Percentiles rank a stretch among this genome's conserved stretches.
These are phyloP conservation scores for Tricholoma bakamatsutake DNA, from an alignment of 768 basidiomycete genomes.

Conservation along the genomic window DNA sequence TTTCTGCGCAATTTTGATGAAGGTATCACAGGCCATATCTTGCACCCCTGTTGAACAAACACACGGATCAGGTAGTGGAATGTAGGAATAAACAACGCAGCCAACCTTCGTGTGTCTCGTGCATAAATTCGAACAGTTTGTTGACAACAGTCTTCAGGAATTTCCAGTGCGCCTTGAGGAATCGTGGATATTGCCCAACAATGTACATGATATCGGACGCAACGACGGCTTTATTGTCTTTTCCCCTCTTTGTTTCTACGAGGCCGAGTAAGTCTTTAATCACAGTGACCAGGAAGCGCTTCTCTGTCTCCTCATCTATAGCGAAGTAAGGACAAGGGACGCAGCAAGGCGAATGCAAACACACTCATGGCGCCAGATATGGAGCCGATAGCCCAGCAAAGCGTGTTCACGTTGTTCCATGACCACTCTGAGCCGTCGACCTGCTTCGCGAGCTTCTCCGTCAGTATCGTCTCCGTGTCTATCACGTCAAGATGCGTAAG, in stretches of 20 bases:
- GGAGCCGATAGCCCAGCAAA: slow-evolving; percentile 99
- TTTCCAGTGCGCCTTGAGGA: slow-evolving; percentile 99
- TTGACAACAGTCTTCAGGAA: slow-evolving; percentile 99
- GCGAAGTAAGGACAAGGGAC: neutral
- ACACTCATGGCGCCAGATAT: slow-evolving; percentile 99
- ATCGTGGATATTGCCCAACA: slow-evolving; percentile 97
- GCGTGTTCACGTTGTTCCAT: slow-evolving; percentile 97
- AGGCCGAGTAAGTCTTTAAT: slow-evolving; percentile 98
- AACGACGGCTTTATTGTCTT: slow-evolving; percentile 99
- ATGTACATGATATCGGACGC: slow-evolving; percentile 98
- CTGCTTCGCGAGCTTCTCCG: slow-evolving; percentile 95
- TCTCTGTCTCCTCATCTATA: slow-evolving; percentile 96
- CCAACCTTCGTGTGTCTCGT: slow-evolving; percentile 95
- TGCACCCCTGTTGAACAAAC: slow-evolving; percentile 67
- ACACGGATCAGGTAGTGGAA: neutral
- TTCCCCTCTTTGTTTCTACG: slow-evolving; percentile 97
- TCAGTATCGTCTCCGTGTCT: slow-evolving; percentile 95
- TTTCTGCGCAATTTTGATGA: slow-evolving; percentile 99
- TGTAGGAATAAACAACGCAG: neutral
- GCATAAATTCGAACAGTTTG: slow-evolving; percentile 99
- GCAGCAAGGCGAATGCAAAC: slow-evolving; percentile 25
- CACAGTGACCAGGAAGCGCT: slow-evolving; percentile 96
- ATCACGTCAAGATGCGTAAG: slow-evolving; percentile 93
- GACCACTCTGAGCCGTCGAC: slow-evolving; percentile 98
- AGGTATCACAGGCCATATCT: slow-evolving; percentile 99